Conservation (phyloP, 2,329 filamentous ascomycete genomes). For the Ceratocystis albifundus region DNA sequence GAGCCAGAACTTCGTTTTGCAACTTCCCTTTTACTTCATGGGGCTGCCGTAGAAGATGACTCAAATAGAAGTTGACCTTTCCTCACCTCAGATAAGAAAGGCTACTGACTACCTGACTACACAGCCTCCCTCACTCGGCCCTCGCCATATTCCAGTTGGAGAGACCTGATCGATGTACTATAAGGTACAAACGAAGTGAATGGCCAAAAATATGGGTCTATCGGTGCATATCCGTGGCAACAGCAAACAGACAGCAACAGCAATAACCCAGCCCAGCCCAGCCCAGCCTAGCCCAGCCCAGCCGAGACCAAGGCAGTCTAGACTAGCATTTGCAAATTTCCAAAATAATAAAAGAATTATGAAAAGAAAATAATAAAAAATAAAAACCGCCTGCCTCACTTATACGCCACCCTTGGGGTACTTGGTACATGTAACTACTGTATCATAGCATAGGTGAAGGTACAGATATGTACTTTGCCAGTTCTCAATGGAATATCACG, state of each 20-base stretch:
- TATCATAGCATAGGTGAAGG: neutral
- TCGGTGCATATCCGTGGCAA: slow-evolving; percentile 7
- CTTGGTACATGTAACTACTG: neutral
- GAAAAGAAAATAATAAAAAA: too few species aligned
- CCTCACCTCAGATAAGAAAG: neutral
- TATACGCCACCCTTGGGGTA: neutral
- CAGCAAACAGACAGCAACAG: neutral
- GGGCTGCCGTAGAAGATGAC: neutral
- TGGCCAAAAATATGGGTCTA: neutral
- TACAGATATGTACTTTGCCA: neutral
- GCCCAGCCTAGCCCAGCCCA: neutral
- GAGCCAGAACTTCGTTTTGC: neutral
- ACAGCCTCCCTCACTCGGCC: neutral
- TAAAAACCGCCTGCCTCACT: neutral
- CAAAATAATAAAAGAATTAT: too few species aligned
- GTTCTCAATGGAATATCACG: neutral
- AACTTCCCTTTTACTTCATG: neutral
- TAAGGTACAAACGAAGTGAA: neutral
- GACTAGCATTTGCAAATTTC: neutral
- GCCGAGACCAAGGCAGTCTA: neutral
- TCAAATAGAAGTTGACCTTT: neutral
- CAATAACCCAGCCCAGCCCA: neutral
- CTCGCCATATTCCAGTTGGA: neutral
- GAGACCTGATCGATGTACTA: neutral
- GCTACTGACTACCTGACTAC: neutral